Base-by-base conservation (phyloP, 176 grass and related monocot genomes). In the Cocos nucifera region DNA sequence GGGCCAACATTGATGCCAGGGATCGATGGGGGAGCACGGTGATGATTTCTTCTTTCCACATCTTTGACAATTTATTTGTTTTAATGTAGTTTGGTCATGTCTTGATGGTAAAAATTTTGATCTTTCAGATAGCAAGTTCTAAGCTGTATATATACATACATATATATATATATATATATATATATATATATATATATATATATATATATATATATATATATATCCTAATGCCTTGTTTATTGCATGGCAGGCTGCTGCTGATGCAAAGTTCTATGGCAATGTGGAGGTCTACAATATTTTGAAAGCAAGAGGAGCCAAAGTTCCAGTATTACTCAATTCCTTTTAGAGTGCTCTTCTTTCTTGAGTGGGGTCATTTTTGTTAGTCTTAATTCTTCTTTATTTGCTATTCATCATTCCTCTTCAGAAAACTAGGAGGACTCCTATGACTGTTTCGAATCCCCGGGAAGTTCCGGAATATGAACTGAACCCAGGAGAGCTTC, bases 1-100 rank as follows among this genome's bases (percentile, higher is more conserved):
- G 83, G 71, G 93, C 82, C 70, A 98, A 98, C 74, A 68, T 92
- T 56, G 93, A 98, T 56, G 84, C 88, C 0, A 82, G 93, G 60
- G 93, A 98, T 62, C 83, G 93, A 0, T 98, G 93, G 93, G 93
- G 93, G 8, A 98, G 93, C 73, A 98, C 88, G 84, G 93, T 98
- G 78, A 78, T 2, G 24, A 32, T 19, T 17, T 22, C 19, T 7
- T 62, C 44, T 49, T 16, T 70, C 22, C 50, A 44, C 1, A 44
- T 10, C 50, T 8, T 28, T 51, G 50, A 54, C 10, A 35, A 30
- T 10, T 35, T 28, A 15, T 53, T 65, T 60, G 21, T 50, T n/a
- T 2, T 51, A 50, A 30, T 30, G 28, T 6, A 30, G 28, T 30
- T 30, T 30, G 28, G 1, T 39, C 35, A 39, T 39, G 35, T 39